Base-by-base conservation (phyloP, 306 rosid genomes). In the Biancaea sappan region DNA sequence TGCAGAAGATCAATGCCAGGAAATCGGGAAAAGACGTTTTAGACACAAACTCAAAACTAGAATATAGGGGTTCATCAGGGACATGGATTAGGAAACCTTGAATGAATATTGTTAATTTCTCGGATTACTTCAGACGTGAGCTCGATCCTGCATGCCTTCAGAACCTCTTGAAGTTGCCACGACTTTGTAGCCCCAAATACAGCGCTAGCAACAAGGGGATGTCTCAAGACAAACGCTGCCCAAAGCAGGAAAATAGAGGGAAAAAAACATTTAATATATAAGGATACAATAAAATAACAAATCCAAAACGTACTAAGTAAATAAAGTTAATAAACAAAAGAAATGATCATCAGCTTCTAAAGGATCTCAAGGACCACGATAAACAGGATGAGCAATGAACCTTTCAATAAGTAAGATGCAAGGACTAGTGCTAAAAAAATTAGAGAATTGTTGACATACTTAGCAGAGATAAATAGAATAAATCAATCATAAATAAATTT, bases 181-280 rank as follows among this genome's bases (percentile, higher is more conserved):
- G 90, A 75, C 84, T 83, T 87, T 26, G 99, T 90, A 54, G 89
- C 97, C 65, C 97, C 99, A 77, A 90, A 90, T 61, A 92, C 56
- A 10, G 80, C 88, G 78, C 97, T 92, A 29, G 88, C 96, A 26
- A 94, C 97, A 13, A 92, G 95, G 70, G 97, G 95, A 71, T 87
- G 92, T 71, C 84, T 88, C 93, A 88, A 87, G 62, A 88, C 97
- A 86, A 94, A 94, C 41, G 95, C 99, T 94, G 92, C 81, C 57
- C 66, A 75, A 84, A 28, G 75, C 65, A 57, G 22, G 62, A 53
- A 4, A 8, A 15, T 50, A 8, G 8, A 19, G 32, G 16, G 16
- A 22, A 28, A 3, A 54, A 69, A 3, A 34, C 6, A 34, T 34
- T 3, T 34, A 34, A 34, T 34, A 34, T 2, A 67, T 41, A 37